Conservation (phyloP, 768 basidiomycete genomes). For the Megacollybia marginata region DNA sequence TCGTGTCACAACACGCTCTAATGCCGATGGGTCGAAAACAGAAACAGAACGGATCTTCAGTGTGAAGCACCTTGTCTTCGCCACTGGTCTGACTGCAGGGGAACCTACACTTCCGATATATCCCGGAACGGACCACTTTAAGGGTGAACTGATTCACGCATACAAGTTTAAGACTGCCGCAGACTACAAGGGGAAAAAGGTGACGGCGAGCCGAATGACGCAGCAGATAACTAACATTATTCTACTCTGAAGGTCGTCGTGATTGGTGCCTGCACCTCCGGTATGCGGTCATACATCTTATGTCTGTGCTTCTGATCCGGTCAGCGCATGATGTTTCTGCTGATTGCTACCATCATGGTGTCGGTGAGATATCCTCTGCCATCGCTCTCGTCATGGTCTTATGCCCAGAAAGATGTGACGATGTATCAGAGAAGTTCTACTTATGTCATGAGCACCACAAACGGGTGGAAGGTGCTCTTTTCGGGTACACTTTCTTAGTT, state of each 20-base stretch:
- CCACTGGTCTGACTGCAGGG: background rate
- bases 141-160: constrained; percentile 49
- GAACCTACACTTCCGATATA: background rate
- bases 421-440: constrained; percentile 50
- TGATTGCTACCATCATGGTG: constrained; percentile 35
- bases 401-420: constrained; percentile 35
- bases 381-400: background rate
- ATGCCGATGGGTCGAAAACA: too few relatives aligned
- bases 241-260: constrained; percentile 40
- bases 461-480: constrained; percentile 24
- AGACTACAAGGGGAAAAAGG: constrained; percentile 43
- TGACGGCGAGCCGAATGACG: too few relatives aligned
- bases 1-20: constrained; percentile 19
- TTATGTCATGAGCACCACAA: constrained; percentile 34
- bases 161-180: constrained; percentile 37
- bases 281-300: background rate
- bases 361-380: constrained; percentile 27
- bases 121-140: constrained; percentile 26
- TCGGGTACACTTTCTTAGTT: constrained; percentile 12
- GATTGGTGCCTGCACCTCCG: constrained; percentile 50
- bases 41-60: background rate
- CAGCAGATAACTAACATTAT: too few relatives aligned
- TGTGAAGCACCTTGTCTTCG: background rate
- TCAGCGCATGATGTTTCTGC: constrained; percentile 41
- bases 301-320: too few relatives aligned